Conservation (phyloP, 129 eudicot genomes). For the Lonicera japonica region DNA sequence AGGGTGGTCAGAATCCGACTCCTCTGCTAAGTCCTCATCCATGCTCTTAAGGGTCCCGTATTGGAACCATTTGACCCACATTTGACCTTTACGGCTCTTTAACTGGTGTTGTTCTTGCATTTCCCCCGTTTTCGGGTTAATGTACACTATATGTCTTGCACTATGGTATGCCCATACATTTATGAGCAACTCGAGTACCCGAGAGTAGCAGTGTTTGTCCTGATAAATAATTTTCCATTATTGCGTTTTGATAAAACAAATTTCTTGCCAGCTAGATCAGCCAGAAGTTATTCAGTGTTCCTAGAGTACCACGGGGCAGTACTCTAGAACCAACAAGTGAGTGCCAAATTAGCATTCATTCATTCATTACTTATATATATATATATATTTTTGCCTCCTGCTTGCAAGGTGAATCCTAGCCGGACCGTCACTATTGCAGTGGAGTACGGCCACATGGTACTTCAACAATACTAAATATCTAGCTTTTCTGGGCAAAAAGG, state of each 20-base stretch:
- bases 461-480: too few species aligned
- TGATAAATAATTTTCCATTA: conserved; percentile 17
- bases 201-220: conserved; percentile 97
- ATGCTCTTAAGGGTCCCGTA: conserved; percentile 69
- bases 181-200: conserved; percentile 81
- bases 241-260: neutral
- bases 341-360: too few species aligned
- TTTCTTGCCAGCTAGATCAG: too few species aligned
- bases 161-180: conserved; percentile 98
- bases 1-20: conserved; percentile 59
- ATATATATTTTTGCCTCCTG: too few species aligned
- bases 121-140: conserved; percentile 59
- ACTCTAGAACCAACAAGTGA: too few species aligned
- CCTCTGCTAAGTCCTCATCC: conserved; percentile 98
- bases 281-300: too few species aligned
- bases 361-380: too few species aligned
- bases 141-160: conserved; percentile 72
- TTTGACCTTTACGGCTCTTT: conserved; percentile 67
- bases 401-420: too few species aligned
- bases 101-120: conserved; percentile 79
- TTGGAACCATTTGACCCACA: conserved; percentile 94
- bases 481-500: neutral
- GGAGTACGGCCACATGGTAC: too few species aligned
- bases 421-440: too few species aligned
- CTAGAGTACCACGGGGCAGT: too few species aligned